These are phyloP conservation scores for Penicillium sp. DNA, from an alignment of 2,329 filamentous ascomycete genomes.

Conservation along the genomic window DNA sequence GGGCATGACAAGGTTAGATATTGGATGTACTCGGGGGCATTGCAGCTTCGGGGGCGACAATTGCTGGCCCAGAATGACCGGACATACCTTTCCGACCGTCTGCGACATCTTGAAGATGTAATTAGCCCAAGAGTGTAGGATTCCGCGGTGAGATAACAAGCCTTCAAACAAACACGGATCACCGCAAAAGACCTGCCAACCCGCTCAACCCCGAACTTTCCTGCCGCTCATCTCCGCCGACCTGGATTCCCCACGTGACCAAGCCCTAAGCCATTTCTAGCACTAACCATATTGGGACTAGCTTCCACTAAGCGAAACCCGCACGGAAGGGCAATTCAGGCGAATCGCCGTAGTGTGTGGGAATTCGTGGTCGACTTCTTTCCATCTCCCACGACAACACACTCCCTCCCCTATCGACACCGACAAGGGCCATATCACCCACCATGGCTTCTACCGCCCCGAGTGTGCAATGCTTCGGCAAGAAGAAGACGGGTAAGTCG, in stretches of 20 bases:
- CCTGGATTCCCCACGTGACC: conserved; percentile 39
- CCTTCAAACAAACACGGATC: conserved; percentile 16
- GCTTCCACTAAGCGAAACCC: conserved; percentile 51
- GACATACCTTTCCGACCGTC: conserved; percentile 51
- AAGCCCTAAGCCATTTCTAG: conserved; percentile 33
- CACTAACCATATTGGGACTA: conserved; percentile 23
- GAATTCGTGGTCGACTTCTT: conserved; percentile 36
- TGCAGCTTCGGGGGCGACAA: background rate
- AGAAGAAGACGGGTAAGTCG: conserved; percentile 78
- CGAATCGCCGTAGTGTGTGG: conserved; percentile 38
- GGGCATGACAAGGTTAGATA: conserved; percentile 19
- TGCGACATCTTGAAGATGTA: conserved; percentile 48
- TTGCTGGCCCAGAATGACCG: background rate
- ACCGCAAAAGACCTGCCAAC: conserved; percentile 12
- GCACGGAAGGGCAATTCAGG: conserved; percentile 46
- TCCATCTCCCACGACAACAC: conserved; percentile 48
- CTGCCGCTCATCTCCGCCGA: conserved; percentile 20
- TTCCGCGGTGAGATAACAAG: conserved; percentile 11
- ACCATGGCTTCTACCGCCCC: conserved; percentile 75
- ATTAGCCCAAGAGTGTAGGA: conserved; percentile 6
- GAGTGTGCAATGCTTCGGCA: conserved; percentile 98
- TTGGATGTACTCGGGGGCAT: background rate
- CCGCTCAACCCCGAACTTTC: conserved; percentile 22
- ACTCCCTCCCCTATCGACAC: conserved; percentile 48
- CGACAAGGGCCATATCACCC: conserved; percentile 51